Evolutionary conservation across 768 basidiomycete genomes (phyloP), one percentile per base, ranked within the genome.

Genomic region (Glaciozyma martinii): DNA sequence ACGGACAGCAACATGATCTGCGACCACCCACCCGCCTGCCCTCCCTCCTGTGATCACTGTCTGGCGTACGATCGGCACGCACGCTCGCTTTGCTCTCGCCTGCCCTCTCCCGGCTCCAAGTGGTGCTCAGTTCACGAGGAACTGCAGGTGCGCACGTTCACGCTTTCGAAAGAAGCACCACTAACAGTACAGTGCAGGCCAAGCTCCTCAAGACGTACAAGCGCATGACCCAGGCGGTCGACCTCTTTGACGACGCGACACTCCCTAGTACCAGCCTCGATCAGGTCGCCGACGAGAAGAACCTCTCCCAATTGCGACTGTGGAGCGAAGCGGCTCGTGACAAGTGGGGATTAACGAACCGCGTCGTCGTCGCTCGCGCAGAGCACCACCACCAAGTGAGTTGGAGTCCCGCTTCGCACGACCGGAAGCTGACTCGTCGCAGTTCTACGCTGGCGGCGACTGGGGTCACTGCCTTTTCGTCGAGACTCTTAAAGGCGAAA

Each of bases 161-260:
- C 37, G 29, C 33, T 10, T 40, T 6, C 37, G 15, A 40, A 13
- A 40, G 12, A 13, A 13, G 12, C 12, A 40, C 7, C 37, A 40
- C 37, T 7, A 40, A 40, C 37, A 10, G 33, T 5, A 8, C 3
- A 18, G 3, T 16, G 3, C 62, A 70, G 65, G 68, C 68, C 10
- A 70, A 70, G 42, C 60, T 66, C 1, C 68, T 70, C 60, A 70
- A 70, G 44, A 61, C 65, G 8, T 70, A 70, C 63, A 70, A 70
- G 42, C 65, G 68, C 12, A 60, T 64, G 32, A 66, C 68, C 1
- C 46, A 54, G 32, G 68, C 68, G 3, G 66, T 61, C 49, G 65
- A 66, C 3, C 12, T 55, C 0, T 66, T 62, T 60, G 58, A 66
- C 58, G 57, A 64, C 18, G 19, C 37, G 15, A 5, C 23, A 3